Base-by-base conservation (phyloP, 139 green algal genomes). In the Coelastrella sp. region DNA sequence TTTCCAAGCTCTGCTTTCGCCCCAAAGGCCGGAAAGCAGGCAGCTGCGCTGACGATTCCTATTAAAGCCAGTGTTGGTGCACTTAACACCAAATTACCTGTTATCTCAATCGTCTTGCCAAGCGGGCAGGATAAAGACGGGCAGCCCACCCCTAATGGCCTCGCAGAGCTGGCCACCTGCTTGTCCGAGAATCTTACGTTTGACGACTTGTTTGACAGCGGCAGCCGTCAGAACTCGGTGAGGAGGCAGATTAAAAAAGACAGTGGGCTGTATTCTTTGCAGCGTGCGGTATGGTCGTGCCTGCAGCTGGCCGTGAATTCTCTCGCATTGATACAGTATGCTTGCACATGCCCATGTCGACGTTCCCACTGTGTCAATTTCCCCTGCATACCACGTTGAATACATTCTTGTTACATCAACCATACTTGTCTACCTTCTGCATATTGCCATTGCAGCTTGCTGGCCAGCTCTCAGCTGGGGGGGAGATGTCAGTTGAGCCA, bases 151-250 rank as follows among this genome's bases (percentile, higher is more conserved):
- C 80, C 67, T 41, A 86, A 86, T 73, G 80, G 80, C 11, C 51
- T 86, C 25, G 80, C 80, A 34, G 80, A 86, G 50, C 45, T 86
- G 4, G 80, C 80, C 13, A 34, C 66, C n/a, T 35, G 25, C 25
- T 35, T 86, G 9, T 80, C 67, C 3, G 80, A 41, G 57, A 57
- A 87, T 40, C 7, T 87, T 25, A 74, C 38, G 0, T 87, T 87
- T 38, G 80, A 86, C 8, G 82, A 87, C 5, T 23, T 78, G 32
- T 87, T 87, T 40, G 68, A 80, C 25, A n/a, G 57, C 40, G 35
- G 80, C 50, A 86, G 80, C 67, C 80, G 80, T 37, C 23, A 71
- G n/a, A 59, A 40, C 67, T 86, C 80, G 63, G 79, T 85, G 35
- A 76, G 79, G 19, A 66, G 13, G 48, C 48, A 1, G 17, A 23